phyloP scores from a whole-genome alignment of 352 stramenopile species.

The Globisporangium paroecandrum region DNA sequence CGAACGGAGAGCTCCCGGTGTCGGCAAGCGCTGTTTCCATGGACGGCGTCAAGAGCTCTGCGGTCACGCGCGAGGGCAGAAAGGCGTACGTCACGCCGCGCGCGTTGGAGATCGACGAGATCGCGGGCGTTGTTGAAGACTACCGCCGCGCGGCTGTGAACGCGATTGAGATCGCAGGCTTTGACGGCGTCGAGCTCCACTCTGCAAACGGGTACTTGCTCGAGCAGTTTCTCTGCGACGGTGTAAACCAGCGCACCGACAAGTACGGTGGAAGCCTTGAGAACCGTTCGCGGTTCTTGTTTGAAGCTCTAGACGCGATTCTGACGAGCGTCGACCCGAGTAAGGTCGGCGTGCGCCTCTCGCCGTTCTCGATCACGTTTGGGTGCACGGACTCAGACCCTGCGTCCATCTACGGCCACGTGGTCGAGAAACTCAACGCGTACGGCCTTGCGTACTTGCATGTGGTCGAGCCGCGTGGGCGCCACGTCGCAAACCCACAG shows the following conservation, averaged over 20 bases:
- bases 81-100: constrained; percentile 37
- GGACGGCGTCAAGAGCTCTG: constrained; percentile 15
- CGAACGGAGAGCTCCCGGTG: constrained; percentile 42
- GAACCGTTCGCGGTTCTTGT: constrained; percentile 63
- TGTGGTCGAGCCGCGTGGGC: constrained; percentile 28
- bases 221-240: constrained; percentile 76
- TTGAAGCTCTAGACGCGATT: constrained; percentile 45
- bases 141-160: constrained; percentile 49
- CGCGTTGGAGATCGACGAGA: constrained; percentile 58
- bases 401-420: constrained; percentile 20
- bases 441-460: constrained; percentile 33
- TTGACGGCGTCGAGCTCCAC: constrained; percentile 89
- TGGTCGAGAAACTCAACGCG: constrained; percentile 14
- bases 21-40: constrained; percentile 33
- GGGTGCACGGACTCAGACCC: constrained; percentile 23
- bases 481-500: constrained; percentile 13
- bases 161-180: constrained; percentile 65
- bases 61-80: constrained; percentile 25
- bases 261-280: constrained; percentile 73
- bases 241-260: constrained; percentile 65
- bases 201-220: constrained; percentile 86
- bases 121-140: constrained; percentile 49
- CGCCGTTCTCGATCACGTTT: constrained; percentile 24
- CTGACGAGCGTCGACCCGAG: not conserved
- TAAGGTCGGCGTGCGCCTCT: constrained; percentile 13